These are phyloP conservation scores for Onygenales sp. DNA, from an alignment of 2,329 filamentous ascomycete genomes.

Conservation along the genomic window DNA sequence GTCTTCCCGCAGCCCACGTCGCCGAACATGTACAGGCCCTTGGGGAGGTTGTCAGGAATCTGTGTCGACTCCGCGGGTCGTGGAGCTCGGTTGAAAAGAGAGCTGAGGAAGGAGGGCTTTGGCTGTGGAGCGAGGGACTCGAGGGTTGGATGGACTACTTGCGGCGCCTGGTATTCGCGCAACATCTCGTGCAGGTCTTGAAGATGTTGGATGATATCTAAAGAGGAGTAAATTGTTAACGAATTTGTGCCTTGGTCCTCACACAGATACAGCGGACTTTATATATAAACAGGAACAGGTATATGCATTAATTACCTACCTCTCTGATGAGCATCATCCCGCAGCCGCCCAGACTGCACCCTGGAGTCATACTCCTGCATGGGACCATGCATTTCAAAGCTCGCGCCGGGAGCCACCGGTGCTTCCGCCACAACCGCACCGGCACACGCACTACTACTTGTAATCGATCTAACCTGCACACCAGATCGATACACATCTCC, in stretches of 20 bases:
- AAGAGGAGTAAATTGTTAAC: constrained; percentile 4
- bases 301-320: constrained; percentile 39
- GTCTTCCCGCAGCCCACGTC: constrained; percentile 98
- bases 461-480: neutral
- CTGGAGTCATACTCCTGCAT: constrained; percentile 80
- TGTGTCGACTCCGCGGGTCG: constrained; percentile 25
- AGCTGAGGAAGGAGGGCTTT: constrained; percentile 43
- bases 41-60: constrained; percentile 67
- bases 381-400: constrained; percentile 46
- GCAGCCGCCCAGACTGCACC: constrained; percentile 62
- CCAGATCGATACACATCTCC: neutral
- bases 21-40: constrained; percentile 88
- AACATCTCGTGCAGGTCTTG: constrained; percentile 85
- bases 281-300: too few species aligned
- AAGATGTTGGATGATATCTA: constrained; percentile 78
- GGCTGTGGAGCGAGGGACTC: constrained; percentile 48
- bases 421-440: neutral
- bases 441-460: neutral
- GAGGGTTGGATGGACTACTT: constrained; percentile 66
- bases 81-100: constrained; percentile 29
- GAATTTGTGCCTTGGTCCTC: constrained; percentile 7
- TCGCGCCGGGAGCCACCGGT: neutral
- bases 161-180: constrained; percentile 59
- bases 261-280: neutral
- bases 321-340: constrained; percentile 86